Percentiles rank a stretch among this genome's conserved stretches.
Conservation (phyloP, 2,329 filamentous ascomycete species). For the Pseudocercospora fuligena region DNA sequence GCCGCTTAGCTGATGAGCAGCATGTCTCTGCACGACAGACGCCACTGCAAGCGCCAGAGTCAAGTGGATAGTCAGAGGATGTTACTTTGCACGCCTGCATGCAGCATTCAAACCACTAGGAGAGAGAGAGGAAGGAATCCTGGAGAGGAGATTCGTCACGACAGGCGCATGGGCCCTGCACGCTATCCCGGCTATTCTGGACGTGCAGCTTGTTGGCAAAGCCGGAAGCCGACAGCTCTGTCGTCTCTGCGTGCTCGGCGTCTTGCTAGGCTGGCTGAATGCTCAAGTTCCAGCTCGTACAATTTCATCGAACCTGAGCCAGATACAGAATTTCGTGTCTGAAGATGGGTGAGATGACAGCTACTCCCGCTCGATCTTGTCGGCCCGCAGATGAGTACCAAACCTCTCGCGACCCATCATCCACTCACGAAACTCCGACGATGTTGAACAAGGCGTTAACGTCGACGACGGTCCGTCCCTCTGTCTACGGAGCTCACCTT, state of each 20-base stretch:
- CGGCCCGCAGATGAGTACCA: not conserved
- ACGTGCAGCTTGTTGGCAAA: not conserved
- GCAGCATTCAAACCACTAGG: not conserved
- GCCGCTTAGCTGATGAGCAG: not conserved
- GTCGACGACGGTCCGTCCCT: not conserved
- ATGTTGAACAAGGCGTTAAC: not conserved
- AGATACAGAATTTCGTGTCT: not conserved
- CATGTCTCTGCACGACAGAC: not conserved
- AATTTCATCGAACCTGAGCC: not conserved
- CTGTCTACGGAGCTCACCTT: not conserved
- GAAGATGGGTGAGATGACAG: not conserved
- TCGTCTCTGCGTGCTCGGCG: not conserved
- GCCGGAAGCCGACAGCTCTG: not conserved
- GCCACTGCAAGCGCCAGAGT: constrained; percentile 8
- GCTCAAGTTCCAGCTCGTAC: constrained; percentile 5
- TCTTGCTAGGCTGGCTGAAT: not conserved
- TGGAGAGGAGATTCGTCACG: not conserved
- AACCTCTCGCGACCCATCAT: not conserved
- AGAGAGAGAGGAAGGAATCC: not conserved
- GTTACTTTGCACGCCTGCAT: constrained; percentile 2
- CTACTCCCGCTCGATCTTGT: not conserved
- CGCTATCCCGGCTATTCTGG: not conserved
- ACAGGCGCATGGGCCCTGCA: not conserved
- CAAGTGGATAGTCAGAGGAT: not conserved
- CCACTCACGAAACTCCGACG: not conserved